Percentiles rank a stretch among this genome's conserved stretches.
phyloP scores from a whole-genome alignment of 345 rosid genomes.

The Syzygium aromaticum region DNA sequence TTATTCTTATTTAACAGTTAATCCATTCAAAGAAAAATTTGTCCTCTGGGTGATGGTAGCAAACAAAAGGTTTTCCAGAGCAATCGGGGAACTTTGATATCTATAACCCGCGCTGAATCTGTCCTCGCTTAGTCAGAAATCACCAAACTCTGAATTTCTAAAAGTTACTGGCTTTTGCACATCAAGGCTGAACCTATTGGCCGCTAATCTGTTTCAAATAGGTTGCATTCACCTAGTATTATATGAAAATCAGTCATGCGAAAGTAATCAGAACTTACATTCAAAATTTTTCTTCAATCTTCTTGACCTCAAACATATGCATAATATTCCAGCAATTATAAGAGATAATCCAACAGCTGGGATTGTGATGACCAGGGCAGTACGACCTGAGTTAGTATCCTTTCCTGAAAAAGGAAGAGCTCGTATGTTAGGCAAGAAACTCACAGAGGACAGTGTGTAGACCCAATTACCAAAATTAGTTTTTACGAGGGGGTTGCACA shows the following conservation, averaged over 20 bases:
- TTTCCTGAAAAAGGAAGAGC: background rate
- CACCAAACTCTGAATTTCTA: background rate
- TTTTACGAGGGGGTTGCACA: background rate
- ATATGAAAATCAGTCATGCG: background rate
- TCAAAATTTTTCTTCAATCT: background rate
- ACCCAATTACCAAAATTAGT: background rate
- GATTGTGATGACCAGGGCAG: background rate
- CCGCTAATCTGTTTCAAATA: background rate
- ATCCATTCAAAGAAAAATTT: background rate
- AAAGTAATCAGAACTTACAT: background rate
- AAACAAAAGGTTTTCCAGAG: background rate
- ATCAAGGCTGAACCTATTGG: background rate
- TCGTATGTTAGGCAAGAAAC: background rate
- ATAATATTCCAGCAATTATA: background rate
- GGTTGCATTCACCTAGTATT: background rate
- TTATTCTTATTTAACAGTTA: background rate
- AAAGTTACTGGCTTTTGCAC: background rate
- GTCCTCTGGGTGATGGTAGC: background rate
- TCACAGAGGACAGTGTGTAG: rapidly evolving
- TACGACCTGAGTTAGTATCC: background rate
- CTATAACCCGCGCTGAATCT: background rate
- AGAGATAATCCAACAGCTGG: background rate
- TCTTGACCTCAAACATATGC: background rate
- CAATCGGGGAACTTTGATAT: background rate
- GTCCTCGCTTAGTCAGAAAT: background rate